phyloP scores from a whole-genome alignment of 177 flowering plant species.

The Tripterygium wilfordii region DNA sequence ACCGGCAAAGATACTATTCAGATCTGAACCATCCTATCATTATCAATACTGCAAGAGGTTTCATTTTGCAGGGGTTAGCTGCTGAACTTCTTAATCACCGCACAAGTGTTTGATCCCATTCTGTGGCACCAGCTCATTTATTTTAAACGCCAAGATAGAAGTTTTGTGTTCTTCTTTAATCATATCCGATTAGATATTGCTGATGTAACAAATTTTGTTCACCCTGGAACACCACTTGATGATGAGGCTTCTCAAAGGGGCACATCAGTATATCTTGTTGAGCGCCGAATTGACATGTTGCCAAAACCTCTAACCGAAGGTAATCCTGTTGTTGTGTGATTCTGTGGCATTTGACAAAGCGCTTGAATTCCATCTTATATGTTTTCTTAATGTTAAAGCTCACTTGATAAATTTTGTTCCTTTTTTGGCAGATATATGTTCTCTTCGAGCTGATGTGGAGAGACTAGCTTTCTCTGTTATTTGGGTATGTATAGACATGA shows the following conservation, averaged over 20 bases:
- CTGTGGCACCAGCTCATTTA: neutral
- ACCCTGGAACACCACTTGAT: constrained; percentile 88
- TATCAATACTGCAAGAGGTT: too few relatives aligned
- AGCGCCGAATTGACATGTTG: constrained; percentile 97
- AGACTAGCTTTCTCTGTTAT: constrained; percentile 97
- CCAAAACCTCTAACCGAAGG: constrained; percentile 99
- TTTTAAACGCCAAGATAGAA: neutral
- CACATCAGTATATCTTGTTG: constrained; percentile 98
- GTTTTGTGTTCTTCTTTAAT: constrained; percentile 33
- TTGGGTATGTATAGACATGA: constrained; percentile 83
- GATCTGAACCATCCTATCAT: too few relatives aligned
- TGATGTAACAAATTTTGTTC: constrained; percentile 98
- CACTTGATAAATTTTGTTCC: too few relatives aligned
- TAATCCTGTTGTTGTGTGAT: too few relatives aligned
- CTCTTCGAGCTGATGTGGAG: constrained; percentile 93
- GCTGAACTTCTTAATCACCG: too few relatives aligned
- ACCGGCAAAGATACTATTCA: too few relatives aligned
- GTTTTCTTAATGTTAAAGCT: too few relatives aligned
- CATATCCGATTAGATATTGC: constrained; percentile 68
- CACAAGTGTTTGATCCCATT: too few relatives aligned
- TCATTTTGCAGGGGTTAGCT: too few relatives aligned
- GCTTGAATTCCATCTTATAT: too few relatives aligned
- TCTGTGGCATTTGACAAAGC: too few relatives aligned
- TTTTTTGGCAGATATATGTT: constrained; percentile 80
- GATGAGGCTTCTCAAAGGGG: constrained; percentile 95